These are phyloP conservation scores for Scutellaria minor DNA, from an alignment of 257 asterid genomes.

Conservation along the genomic window DNA sequence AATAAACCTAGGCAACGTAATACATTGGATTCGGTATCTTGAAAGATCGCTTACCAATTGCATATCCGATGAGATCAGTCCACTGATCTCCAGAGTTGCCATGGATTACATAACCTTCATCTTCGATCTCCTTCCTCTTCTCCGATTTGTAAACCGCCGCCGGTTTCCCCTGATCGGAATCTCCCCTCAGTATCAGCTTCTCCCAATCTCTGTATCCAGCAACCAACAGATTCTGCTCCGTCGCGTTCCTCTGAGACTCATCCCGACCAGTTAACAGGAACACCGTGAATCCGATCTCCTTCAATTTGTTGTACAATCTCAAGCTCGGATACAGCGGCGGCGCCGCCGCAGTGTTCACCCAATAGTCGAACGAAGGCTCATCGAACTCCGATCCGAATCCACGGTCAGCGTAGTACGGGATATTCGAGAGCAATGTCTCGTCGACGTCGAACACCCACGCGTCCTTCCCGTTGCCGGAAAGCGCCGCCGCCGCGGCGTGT, in stretches of 20 bases:
- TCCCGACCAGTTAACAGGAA: conserved; percentile 74
- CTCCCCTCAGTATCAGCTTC: conserved; percentile 78
- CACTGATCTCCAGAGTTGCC: conserved; percentile 95
- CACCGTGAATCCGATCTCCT: conserved; percentile 65
- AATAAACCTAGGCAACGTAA: conserved; percentile 46
- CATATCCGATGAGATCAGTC: conserved; percentile 82
- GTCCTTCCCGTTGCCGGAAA: conserved; percentile 60
- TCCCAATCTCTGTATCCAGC: conserved; percentile 82
- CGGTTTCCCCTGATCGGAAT: conserved; percentile 57
- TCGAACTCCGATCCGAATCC: conserved; percentile 59
- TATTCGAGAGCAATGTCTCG: conserved; percentile 80
- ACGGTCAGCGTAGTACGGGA: conserved; percentile 68
- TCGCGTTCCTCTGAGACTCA: conserved; percentile 46
- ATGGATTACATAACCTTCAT: conserved; percentile 71
- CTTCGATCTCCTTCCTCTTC: conserved; percentile 76
- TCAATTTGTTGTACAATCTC: conserved; percentile 65
- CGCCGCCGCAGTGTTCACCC: conserved; percentile 52
- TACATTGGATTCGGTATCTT: conserved; percentile 87
- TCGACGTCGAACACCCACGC: conserved; percentile 94
- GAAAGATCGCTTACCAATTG: conserved; percentile 73
- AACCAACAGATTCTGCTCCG: conserved; percentile 48
- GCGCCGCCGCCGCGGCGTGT: conserved; percentile 47
- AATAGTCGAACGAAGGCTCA: conserved; percentile 49
- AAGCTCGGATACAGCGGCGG: conserved; percentile 59
- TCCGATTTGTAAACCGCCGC: conserved; percentile 75